Evolutionary conservation across 495 filamentous ascomycete genomes (phyloP), one percentile per base, ranked within the genome.

Genomic region (Aeminium ludgeri): DNA sequence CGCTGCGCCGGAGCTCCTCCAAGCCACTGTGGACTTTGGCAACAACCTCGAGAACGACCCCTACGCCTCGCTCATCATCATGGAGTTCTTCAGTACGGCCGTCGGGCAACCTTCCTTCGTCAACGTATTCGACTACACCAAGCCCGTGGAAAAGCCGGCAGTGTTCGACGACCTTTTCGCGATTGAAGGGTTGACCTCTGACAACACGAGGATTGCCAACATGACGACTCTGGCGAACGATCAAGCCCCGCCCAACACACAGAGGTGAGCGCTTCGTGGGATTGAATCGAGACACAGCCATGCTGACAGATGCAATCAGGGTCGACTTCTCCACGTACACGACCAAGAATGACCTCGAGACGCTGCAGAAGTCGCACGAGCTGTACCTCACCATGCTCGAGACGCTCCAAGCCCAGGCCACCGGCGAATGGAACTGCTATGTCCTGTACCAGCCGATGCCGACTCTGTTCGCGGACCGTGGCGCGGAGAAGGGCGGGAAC

Each of bases 371-470:
- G 12, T 37, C 43, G 20, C 43, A 38, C 31, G 20, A 42, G 12
- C 17, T 41, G 28, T 23, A 27, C 12, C 41, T 41, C 33, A 16
- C 32, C 15, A 41, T 38, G n/a, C 8, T 46, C 30, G 25, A 35
- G 11, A 27, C 13, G 18, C 42, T 46, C 29, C 20, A 41, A 23
- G n/a, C n/a, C n/a, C n/a, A n/a, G n/a, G 10, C 28, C 8, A 20
- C 39, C 1, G 30, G n/a, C n/a, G n/a, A n/a, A n/a, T n/a, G n/a
- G n/a, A n/a, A n/a, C n/a, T n/a, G n/a, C n/a, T n/a, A n/a, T 15
- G 23, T 48, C 18, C 31, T 32, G 7, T 48, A 37, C 33, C 32
- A 48, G 30, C 45, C 45, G 3, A 19, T 48, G 12, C 45, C 45
- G 4, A 43, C 39, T 15, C 20, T 38, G 6, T 28, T 38, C n/a